A percentile compares a stretch with the other conserved stretches of the same genome.
phyloP scores from a whole-genome alignment of 2,329 filamentous ascomycete species.

The Mariannaea sp. region DNA sequence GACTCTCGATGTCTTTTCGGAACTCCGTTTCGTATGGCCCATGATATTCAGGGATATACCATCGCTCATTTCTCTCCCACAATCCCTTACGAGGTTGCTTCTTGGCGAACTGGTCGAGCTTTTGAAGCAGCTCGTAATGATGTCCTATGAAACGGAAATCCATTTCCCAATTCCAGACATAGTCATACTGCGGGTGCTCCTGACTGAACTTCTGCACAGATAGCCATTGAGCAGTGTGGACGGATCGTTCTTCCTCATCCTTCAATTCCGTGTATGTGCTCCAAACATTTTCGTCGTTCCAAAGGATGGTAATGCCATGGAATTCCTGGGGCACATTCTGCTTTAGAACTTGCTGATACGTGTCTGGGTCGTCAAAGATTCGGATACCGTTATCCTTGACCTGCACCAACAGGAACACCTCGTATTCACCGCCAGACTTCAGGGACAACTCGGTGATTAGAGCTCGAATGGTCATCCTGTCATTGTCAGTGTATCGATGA shows the following conservation, averaged over 20 bases:
- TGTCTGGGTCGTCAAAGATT: constrained; percentile 62
- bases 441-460: constrained; percentile 78
- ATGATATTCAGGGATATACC: constrained; percentile 72
- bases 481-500: constrained; percentile 77
- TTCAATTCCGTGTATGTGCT: constrained; percentile 78
- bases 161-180: constrained; percentile 87
- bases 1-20: constrained; percentile 63
- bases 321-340: constrained; percentile 72
- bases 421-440: constrained; percentile 78
- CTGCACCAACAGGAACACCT: constrained; percentile 79
- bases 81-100: constrained; percentile 72
- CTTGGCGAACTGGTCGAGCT: constrained; percentile 65
- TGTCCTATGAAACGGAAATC: constrained; percentile 80
- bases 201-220: constrained; percentile 77
- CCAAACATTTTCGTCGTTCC: constrained; percentile 75
- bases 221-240: constrained; percentile 70
- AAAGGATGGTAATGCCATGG: constrained; percentile 71
- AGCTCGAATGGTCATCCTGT: constrained; percentile 77
- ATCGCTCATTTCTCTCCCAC: constrained; percentile 75
- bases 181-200: constrained; percentile 79
- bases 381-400: constrained; percentile 66
- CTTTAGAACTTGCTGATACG: constrained; percentile 64
- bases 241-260: constrained; percentile 58
- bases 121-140: constrained; percentile 78
- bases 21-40: constrained; percentile 71